Conservation (phyloP, 192 early-diverging fungal species). For the Coemansia sp. region DNA sequence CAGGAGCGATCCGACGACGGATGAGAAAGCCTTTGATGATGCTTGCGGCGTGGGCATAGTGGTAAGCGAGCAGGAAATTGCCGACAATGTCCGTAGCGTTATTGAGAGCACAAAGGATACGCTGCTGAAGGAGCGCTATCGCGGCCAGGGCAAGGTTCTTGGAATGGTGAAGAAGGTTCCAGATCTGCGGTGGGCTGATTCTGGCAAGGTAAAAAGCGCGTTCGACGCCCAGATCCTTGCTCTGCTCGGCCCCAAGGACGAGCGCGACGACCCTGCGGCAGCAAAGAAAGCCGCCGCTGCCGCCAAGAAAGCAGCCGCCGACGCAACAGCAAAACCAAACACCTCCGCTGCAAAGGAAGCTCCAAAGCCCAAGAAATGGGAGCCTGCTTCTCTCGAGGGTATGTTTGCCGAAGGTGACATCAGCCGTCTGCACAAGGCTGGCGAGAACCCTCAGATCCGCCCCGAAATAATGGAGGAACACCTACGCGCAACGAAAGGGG, state of each 20-base stretch:
- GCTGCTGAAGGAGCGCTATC: conserved; percentile 84
- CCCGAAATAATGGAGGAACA: conserved; percentile 88
- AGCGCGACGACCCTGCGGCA: conserved; percentile 75
- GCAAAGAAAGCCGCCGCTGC: conserved; percentile 34
- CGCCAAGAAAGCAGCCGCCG: conserved; percentile 22
- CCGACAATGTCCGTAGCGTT: conserved; percentile 60
- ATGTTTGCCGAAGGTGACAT: conserved; percentile 95
- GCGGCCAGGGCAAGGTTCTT: conserved; percentile 73
- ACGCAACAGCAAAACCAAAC: conserved; percentile 5
- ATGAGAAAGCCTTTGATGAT: conserved; percentile 74
- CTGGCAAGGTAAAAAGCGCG: conserved; percentile 80
- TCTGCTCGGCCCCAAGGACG: conserved; percentile 97
- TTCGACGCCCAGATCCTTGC: conserved; percentile 82
- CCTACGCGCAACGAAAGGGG: conserved; percentile 83
- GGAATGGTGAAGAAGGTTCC: conserved; percentile 68
- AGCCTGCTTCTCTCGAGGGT: conserved; percentile 50
- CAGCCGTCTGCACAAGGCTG: conserved; percentile 87
- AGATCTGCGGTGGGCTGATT: conserved; percentile 86
- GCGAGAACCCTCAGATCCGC: conserved; percentile 95
- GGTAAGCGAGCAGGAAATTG: conserved; percentile 78
- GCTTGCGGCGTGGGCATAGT: conserved; percentile 92
- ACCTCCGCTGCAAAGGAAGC: conserved; percentile 15
- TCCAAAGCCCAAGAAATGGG: conserved; percentile 33
- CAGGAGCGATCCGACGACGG: conserved; percentile 58
- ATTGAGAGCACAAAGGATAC: conserved; percentile 68